Base-by-base conservation (phyloP, 1,139 yeast species). In the Trichomonascaceae sp. region DNA sequence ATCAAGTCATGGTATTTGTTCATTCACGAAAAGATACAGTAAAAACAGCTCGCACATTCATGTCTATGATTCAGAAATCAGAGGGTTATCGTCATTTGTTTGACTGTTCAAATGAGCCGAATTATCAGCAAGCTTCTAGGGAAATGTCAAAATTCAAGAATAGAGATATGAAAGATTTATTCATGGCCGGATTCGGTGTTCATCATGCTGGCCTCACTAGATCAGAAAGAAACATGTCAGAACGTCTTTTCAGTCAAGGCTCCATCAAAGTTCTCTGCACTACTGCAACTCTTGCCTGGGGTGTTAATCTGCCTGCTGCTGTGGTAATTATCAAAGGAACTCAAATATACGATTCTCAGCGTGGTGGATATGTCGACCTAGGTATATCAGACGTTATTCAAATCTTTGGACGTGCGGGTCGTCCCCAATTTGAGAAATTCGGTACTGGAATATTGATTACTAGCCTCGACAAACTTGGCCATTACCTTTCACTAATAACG, bases 271-370 rank as follows among this genome's bases (percentile, higher is more conserved):
- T 95, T 0, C 74, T 95, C 17, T 87, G 96, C 63, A 90, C 97
- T 77, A 95, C 99, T 1, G 96, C 99, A 0, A 95, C 99, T 0
- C 79, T 95, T 56, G 99, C 99, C 0, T 95, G 99, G 99, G 99
- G 99, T 79, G 98, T 95, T 15, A 95, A 95, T 66, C 75, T 95
- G 57, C 99, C 99, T 1, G 99, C 99, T 7, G 98, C 97, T 2
- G 96, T 91, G 46, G 99, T 95, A 24, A 88, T 95, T 60, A 84
- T 95, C 52, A 91, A 93, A 66, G 99, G 99, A 1, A 95, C 99
- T 0, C 96, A 90, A 66, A 89, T 95, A 0, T 95, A 95, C 67
- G 96, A 95, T 69, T 81, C 99, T 0, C 89, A 91, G 66, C 87
- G 86, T 55, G 99, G 99, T 76, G 97, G 98, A 0, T 89, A 84